A percentile compares a stretch with the other conserved stretches of the same genome.
Conservation (phyloP, 768 basidiomycete genomes). For the Xanthoconium stramineum region DNA sequence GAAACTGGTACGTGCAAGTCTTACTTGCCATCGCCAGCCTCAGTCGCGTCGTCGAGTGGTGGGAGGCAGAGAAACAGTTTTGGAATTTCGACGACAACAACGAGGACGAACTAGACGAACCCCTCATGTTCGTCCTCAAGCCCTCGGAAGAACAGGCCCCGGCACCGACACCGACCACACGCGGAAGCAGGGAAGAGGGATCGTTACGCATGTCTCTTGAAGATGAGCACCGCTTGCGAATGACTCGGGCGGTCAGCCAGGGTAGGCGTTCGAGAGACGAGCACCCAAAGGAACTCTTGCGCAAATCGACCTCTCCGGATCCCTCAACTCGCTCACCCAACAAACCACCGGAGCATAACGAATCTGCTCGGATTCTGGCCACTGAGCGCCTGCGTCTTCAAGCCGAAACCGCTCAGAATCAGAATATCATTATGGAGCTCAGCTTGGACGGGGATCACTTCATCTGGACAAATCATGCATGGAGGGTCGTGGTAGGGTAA, state of each 20-base stretch:
- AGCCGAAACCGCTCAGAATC: constrained; percentile 93
- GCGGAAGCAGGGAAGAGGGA: constrained; percentile 31
- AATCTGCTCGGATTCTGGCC: constrained; percentile 80
- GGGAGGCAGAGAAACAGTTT: constrained; percentile 99
- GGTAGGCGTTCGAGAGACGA: constrained; percentile 59
- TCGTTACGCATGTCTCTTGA: constrained; percentile 36
- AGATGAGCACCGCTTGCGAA: constrained; percentile 40
- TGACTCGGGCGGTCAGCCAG: constrained; percentile 49
- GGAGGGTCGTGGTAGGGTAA: constrained; percentile 88
- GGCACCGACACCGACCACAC: constrained; percentile 39
- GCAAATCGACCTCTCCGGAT: constrained; percentile 37
- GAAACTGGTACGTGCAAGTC: constrained; percentile 98
- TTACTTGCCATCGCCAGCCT: constrained; percentile 94
- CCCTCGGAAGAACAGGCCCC: constrained; percentile 62
- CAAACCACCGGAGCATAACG: constrained; percentile 55
- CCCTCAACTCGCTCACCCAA: constrained; percentile 35
- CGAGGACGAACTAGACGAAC: constrained; percentile 87
- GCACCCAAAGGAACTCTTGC: constrained; percentile 45
- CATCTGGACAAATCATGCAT: constrained; percentile 95
- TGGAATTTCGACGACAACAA: constrained; percentile 98
- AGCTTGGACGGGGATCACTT: constrained; percentile 92
- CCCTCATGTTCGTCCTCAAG: constrained; percentile 90
- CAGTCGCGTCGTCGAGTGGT: constrained; percentile 97
- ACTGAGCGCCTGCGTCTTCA: constrained; percentile 85
- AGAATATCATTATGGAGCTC: constrained; percentile 95